phyloP scores from a whole-genome alignment of 345 rosid species.

The Arabis hirsuta region DNA sequence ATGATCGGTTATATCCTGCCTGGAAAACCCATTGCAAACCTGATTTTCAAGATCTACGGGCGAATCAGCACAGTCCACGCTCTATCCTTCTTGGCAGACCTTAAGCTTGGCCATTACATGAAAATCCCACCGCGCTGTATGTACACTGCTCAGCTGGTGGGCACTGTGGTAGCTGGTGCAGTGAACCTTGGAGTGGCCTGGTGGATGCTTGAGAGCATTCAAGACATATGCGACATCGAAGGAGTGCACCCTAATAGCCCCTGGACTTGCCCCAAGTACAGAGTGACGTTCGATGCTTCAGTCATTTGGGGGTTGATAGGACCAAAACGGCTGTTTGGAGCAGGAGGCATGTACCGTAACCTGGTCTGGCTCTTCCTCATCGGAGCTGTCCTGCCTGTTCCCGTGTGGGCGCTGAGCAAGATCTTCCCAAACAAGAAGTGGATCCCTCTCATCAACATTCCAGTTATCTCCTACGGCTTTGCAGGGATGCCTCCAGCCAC shows the following conservation, averaged over 20 bases:
- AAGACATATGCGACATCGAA: slow-evolving; percentile 80
- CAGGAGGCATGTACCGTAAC: slow-evolving; percentile 92
- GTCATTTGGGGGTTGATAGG: slow-evolving; percentile 99
- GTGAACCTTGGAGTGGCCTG: slow-evolving; percentile 96
- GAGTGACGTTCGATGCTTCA: slow-evolving; percentile 95
- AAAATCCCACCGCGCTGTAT: slow-evolving; percentile 97
- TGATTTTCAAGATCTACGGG: slow-evolving; percentile 96
- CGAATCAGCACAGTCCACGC: slow-evolving; percentile 95
- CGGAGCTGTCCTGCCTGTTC: slow-evolving; percentile 93
- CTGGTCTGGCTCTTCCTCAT: slow-evolving; percentile 93
- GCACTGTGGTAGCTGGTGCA: slow-evolving; percentile 75
- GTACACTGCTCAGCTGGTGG: slow-evolving; percentile 96
- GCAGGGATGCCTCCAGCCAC: slow-evolving; percentile 99
- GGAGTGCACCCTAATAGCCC: slow-evolving; percentile 81
- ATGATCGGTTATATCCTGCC: slow-evolving; percentile 89
- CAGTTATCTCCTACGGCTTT: slow-evolving; percentile 92
- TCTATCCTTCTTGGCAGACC: slow-evolving; percentile 95
- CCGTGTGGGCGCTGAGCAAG: slow-evolving; percentile 85
- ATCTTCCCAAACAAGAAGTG: slow-evolving; percentile 90
- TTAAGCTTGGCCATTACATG: slow-evolving; percentile 99
- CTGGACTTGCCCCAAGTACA: slow-evolving; percentile 98
- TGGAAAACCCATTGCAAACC: slow-evolving; percentile 92
- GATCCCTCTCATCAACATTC: slow-evolving; percentile 94
- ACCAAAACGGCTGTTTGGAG: slow-evolving; percentile 82
- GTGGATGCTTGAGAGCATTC: slow-evolving; percentile 98